Percentiles rank a stretch among this genome's conserved stretches.
phyloP scores from a whole-genome alignment of 371 early-diverging fungal genomes.

The Cokeromyces recurvatus region DNA sequence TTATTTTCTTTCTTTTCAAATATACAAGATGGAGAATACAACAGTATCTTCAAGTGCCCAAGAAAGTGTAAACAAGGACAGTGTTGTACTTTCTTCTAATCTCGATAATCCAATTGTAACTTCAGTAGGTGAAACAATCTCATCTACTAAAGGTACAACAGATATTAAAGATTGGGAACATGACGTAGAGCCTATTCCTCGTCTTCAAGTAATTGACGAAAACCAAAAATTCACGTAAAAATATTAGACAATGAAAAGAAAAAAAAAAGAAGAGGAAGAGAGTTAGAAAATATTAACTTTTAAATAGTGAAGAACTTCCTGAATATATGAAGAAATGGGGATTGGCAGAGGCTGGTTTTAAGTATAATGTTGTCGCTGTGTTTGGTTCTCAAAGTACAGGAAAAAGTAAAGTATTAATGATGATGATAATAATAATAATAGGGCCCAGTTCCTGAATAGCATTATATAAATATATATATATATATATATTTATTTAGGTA shows the following conservation, averaged over 20 bases:
- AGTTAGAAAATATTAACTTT: background rate
- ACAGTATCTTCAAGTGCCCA: too few relatives aligned
- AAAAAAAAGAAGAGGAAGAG: too few relatives aligned
- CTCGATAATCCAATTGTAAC: background rate
- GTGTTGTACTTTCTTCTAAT: background rate
- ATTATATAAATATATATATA: too few relatives aligned
- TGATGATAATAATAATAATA: background rate
- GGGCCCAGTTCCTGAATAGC: too few relatives aligned
- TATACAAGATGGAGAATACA: too few relatives aligned
- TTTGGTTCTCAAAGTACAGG: conserved; percentile 98
- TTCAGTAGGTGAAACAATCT: too few relatives aligned
- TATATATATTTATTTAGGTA: too few relatives aligned
- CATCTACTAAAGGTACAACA: background rate
- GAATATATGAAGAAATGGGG: conserved; percentile 82
- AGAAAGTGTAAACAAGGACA: background rate
- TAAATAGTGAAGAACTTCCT: conserved; percentile 55
- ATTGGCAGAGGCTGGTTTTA: conserved; percentile 84
- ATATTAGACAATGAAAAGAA: background rate
- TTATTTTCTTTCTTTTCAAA: too few relatives aligned
- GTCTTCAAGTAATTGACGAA: conserved; percentile 83
- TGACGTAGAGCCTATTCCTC: conserved; percentile 38
- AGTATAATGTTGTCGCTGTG: conserved; percentile 95
- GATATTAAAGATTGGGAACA: conserved; percentile 24
- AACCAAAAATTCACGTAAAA: conserved; percentile 80
- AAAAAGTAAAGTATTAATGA: conserved; percentile 68